Evolutionary conservation across 208 protist species (phyloP), one percentile per base, ranked within the genome.

Genomic region (Herpetomonas tarakana): DNA sequence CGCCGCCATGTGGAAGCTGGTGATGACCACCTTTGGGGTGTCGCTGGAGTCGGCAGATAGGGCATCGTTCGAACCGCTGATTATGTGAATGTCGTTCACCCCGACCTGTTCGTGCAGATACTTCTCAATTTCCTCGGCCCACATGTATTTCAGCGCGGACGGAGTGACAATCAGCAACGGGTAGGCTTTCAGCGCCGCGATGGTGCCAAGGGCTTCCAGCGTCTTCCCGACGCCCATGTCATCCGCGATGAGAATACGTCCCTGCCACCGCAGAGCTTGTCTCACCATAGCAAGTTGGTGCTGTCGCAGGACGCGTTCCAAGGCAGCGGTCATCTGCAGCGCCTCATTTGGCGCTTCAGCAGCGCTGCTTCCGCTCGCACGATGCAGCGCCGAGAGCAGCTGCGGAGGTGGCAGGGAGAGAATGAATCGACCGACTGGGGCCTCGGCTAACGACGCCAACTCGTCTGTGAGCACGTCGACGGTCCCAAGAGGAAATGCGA

Each of bases 141-240:
- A 94, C 70, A 94, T 81, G 47, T 81, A 61, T 47, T 88, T 85
- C 18, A 94, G 55, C 0, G 77, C 82, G 7, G 88, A 81, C 14
- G 88, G 88, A 41, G 78, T 87, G n/a, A 94, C 75, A 31, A 91
- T 71, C 26, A 94, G 77, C 22, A 82, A 49, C 16, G 88, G 88
- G 71, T 78, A 94, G 6, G 76, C 74, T 11, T 65, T 52, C 26
- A 90, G 57, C n/a, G 73, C 71, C 16, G 70, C 75, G 38, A 94
- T 51, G 1, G 71, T 81, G 21, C 76, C 88, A 45, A 94, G 59
- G 2, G 81, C 79, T 46, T 88, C 65, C 21, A 94, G 61, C 2
- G 88, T 94, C 52, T 94, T 94, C 6, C 88, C 88, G 30, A 91
- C 81, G 19, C 88, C 88, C 88, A 94, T 94, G 49, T 94, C 88